Conservation (phyloP, 129 eudicot genomes). For the Deinandra increscens region DNA sequence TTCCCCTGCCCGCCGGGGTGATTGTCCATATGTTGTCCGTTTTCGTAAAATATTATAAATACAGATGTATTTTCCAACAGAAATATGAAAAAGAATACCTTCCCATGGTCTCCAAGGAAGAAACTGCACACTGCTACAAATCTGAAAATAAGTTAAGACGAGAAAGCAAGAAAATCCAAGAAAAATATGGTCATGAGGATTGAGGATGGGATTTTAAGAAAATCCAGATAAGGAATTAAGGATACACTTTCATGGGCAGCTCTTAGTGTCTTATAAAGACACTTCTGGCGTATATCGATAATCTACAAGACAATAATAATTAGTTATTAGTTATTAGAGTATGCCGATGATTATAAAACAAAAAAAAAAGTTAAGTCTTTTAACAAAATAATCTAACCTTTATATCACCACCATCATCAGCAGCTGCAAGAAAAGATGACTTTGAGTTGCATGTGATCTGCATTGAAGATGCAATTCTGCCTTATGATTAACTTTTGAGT, state of each 20-base stretch:
- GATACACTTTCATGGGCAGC: conserved; percentile 96
- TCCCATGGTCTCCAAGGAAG: conserved; percentile 99
- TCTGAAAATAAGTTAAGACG: conserved; percentile 48
- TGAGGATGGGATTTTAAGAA: background rate
- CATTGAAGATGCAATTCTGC: too few species aligned
- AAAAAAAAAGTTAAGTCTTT: background rate
- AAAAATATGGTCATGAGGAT: background rate
- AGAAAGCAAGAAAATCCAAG: conserved; percentile 13
- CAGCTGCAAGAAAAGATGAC: conserved; percentile 90
- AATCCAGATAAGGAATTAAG: conserved; percentile 38
- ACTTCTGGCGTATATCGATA: conserved; percentile 63
- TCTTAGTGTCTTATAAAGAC: conserved; percentile 82
- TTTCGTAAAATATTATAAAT: too few species aligned
- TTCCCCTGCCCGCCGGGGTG: too few species aligned
- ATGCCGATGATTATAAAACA: background rate
- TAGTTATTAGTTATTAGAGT: background rate
- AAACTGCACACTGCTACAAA: conserved; percentile 94
- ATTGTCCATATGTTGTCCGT: too few species aligned
- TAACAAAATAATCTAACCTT: conserved; percentile 49
- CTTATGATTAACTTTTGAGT: too few species aligned
- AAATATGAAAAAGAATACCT: conserved; percentile 45
- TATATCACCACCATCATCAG: conserved; percentile 94
- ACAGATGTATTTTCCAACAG: background rate
- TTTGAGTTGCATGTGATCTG: conserved; percentile 80
- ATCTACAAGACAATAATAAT: conserved; percentile 52